Evolutionary conservation across 2,329 filamentous ascomycete species (phyloP).

Genomic region (Aspergillus brunneoviolaceus): DNA sequence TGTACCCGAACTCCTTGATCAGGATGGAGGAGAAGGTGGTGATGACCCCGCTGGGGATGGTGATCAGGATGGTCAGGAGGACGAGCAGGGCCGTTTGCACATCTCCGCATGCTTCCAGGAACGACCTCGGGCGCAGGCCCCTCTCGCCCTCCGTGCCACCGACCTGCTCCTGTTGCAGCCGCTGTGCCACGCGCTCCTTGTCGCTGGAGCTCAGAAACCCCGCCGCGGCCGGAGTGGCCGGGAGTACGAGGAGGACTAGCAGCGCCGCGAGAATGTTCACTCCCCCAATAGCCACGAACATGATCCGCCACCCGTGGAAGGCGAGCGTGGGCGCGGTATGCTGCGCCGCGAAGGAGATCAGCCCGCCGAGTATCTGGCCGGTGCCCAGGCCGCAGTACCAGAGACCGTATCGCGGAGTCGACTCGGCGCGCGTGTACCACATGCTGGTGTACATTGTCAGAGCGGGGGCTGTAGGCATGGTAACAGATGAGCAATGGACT

Average conservation of each 20-base stretch:
- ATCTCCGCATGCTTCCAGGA: conserved; percentile 22
- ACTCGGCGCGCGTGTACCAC: conserved; percentile 29
- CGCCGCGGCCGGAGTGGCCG: conserved; percentile 20
- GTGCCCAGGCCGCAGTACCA: conserved; percentile 32
- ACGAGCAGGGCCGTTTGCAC: conserved; percentile 24
- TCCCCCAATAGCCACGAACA: conserved; percentile 30
- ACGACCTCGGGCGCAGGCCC: conserved; percentile 23
- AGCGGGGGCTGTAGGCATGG: conserved; percentile 18
- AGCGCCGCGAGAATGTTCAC: conserved; percentile 24
- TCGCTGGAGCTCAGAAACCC: conserved; percentile 24
- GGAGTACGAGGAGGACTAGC: conserved; percentile 25
- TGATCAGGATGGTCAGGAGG: conserved; percentile 34
- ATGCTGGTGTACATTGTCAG: conserved; percentile 30
- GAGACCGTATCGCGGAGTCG: conserved; percentile 28
- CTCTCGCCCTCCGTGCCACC: conserved; percentile 17
- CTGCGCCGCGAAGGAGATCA: conserved; percentile 32
- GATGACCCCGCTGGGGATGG: conserved; percentile 47
- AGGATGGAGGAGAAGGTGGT: conserved; percentile 48
- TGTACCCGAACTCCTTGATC: conserved; percentile 44
- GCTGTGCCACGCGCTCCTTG: conserved; percentile 18
- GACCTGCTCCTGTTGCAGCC: conserved; percentile 21
- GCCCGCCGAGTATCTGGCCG: conserved; percentile 30
- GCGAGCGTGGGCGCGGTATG: conserved; percentile 21
- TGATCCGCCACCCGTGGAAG: conserved; percentile 29
- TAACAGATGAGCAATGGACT: too few species aligned